Evolutionary conservation across 768 basidiomycete species (phyloP).

Genomic region (Naematelia aurantialba): DNA sequence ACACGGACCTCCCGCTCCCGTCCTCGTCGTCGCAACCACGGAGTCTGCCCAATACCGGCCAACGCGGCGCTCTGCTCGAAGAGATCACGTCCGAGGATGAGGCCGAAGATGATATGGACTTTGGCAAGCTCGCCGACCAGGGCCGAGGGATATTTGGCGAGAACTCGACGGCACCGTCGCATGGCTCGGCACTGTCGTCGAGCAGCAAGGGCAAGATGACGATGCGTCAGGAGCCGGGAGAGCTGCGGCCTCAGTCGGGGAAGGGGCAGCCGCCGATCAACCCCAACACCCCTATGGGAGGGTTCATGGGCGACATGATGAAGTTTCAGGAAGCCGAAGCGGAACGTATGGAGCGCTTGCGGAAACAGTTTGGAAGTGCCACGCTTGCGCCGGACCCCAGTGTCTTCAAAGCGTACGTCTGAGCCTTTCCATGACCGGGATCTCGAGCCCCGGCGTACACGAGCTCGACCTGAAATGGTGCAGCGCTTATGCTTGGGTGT

Average conservation of each 20-base stretch:
- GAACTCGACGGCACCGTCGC: conserved; percentile 15
- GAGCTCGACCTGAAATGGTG: not conserved
- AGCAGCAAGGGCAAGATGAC: conserved; percentile 34
- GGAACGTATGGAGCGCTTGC: conserved; percentile 36
- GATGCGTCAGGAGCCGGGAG: conserved; percentile 20
- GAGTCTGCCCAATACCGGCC: conserved; percentile 61
- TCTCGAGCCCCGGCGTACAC: too few relatives aligned
- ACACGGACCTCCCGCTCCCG: conserved; percentile 83
- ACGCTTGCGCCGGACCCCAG: conserved; percentile 32
- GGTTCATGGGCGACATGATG: conserved; percentile 52
- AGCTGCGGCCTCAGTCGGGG: conserved; percentile 3
- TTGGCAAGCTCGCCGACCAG: conserved; percentile 36
- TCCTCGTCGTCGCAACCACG: conserved; percentile 21
- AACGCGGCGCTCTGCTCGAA: conserved; percentile 72
- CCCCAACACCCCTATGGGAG: conserved; percentile 46
- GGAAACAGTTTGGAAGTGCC: conserved; percentile 42
- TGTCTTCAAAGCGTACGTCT: conserved; percentile 44
- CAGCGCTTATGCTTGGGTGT: conserved; percentile 12
- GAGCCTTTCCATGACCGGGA: not conserved
- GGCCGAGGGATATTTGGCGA: conserved; percentile 40
- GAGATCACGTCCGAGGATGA: conserved; percentile 66
- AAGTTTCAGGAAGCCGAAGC: conserved; percentile 46
- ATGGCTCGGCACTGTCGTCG: conserved; percentile 11
- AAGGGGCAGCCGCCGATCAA: conserved; percentile 19
- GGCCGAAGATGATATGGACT: conserved; percentile 51